Evolutionary conservation across 305 asterid species (phyloP).

Genomic region (Ajuga reptans): DNA sequence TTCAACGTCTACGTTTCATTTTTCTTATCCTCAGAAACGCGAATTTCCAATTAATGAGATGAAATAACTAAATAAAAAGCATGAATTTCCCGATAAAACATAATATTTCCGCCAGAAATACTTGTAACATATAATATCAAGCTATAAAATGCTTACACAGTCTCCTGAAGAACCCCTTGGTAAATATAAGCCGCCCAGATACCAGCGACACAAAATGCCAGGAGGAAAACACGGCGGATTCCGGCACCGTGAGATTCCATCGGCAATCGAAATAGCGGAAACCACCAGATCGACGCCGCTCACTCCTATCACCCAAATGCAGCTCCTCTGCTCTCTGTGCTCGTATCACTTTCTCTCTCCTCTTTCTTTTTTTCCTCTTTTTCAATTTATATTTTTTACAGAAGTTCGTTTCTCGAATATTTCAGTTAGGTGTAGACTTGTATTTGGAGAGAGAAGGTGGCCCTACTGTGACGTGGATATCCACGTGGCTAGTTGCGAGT

Average conservation of each 20-base stretch:
- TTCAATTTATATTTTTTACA: neutral
- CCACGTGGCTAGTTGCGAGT: slow-evolving; percentile 32
- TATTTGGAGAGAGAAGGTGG: slow-evolving; percentile 1
- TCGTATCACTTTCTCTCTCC: neutral
- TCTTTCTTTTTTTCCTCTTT: neutral
- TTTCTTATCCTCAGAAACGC: neutral
- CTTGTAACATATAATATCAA: neutral
- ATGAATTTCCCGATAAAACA: neutral
- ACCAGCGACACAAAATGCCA: slow-evolving; percentile 77
- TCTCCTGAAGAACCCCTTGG: slow-evolving; percentile 94
- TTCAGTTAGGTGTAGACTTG: neutral
- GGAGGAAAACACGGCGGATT: slow-evolving; percentile 68
- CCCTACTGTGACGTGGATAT: slow-evolving; percentile 16
- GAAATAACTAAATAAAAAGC: neutral
- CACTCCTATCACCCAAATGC: slow-evolving; percentile 15
- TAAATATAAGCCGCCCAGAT: slow-evolving; percentile 96
- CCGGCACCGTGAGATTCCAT: slow-evolving; percentile 78
- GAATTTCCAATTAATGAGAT: neutral
- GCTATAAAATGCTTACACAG: slow-evolving; percentile 43
- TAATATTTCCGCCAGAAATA: neutral
- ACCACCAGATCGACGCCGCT: slow-evolving; percentile 40
- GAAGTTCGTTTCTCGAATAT: neutral
- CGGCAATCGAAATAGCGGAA: slow-evolving; percentile 22
- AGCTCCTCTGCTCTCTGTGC: neutral
- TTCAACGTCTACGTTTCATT: neutral